phyloP scores from a whole-genome alignment of 2,329 filamentous ascomycete species.

The Zasmidium cellare region DNA sequence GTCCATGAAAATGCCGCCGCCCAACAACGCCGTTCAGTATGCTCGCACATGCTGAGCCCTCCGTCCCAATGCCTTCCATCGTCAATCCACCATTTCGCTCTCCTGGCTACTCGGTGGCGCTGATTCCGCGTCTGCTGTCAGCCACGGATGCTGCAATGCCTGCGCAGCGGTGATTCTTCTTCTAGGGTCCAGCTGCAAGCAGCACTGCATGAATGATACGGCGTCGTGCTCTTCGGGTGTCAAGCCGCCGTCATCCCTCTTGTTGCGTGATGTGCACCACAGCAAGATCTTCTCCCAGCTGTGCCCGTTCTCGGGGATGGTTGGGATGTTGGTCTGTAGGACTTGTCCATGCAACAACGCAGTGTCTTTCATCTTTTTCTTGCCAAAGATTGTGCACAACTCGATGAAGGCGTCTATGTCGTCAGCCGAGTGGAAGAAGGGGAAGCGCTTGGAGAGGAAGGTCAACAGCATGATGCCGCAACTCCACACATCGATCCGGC shows the following conservation, averaged over 20 bases:
- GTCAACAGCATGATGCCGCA: slow-evolving; percentile 97
- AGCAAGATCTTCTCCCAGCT: slow-evolving; percentile 89
- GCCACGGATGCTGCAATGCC: slow-evolving; percentile 65
- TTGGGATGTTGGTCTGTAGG: slow-evolving; percentile 90
- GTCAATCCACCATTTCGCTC: slow-evolving; percentile 6
- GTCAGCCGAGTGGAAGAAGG: slow-evolving; percentile 98
- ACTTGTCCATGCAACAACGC: slow-evolving; percentile 85
- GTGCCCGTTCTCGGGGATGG: slow-evolving; percentile 81
- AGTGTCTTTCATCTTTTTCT: slow-evolving; percentile 76
- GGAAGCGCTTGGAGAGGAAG: slow-evolving; percentile 85
- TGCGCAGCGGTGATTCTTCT: slow-evolving; percentile 73
- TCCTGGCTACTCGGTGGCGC: slow-evolving; percentile 14
- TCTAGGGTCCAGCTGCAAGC: slow-evolving; percentile 74
- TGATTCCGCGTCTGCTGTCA: slow-evolving; percentile 9
- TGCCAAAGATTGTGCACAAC: slow-evolving; percentile 92
- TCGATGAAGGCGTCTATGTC: slow-evolving; percentile 98
- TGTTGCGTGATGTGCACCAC: slow-evolving; percentile 80
- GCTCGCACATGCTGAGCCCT: slow-evolving; percentile 5
- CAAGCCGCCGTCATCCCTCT: slow-evolving; percentile 57
- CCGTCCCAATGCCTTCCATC: neutral
- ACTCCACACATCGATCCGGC: slow-evolving; percentile 93
- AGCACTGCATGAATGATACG: slow-evolving; percentile 68
- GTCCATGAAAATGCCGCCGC: slow-evolving; percentile 6
- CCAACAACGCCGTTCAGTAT: slow-evolving; percentile 6
- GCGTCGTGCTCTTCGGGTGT: slow-evolving; percentile 70